Conservation (phyloP, 2,329 filamentous ascomycete species). For the Hysterium pulicare region DNA sequence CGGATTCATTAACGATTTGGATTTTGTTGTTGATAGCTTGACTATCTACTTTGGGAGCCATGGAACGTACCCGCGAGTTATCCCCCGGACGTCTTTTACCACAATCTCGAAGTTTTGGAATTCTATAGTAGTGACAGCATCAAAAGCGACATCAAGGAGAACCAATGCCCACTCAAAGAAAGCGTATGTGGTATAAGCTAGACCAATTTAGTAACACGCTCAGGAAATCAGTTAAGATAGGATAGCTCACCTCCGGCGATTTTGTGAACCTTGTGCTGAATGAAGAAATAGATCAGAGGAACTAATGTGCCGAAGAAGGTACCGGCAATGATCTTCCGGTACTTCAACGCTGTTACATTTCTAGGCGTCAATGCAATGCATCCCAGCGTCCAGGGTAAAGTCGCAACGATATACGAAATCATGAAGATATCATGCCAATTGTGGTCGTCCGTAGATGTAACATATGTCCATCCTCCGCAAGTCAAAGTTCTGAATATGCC, state of each 20-base stretch:
- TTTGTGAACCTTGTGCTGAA: conserved; percentile 96
- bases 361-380: conserved; percentile 84
- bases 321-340: conserved; percentile 78
- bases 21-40: conserved; percentile 36
- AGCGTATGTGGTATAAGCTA: conserved; percentile 94
- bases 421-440: conserved; percentile 99
- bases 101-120: conserved; percentile 86
- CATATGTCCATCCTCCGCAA: conserved; percentile 97
- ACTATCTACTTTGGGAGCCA: conserved; percentile 85
- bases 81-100: conserved; percentile 82
- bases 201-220: conserved; percentile 18
- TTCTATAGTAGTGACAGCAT: conserved; percentile 89
- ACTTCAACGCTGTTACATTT: conserved; percentile 78
- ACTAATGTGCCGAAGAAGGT: conserved; percentile 89
- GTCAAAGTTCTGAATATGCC: conserved; percentile 87
- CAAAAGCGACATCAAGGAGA: conserved; percentile 92
- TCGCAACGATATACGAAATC: conserved; percentile 95
- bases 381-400: conserved; percentile 90
- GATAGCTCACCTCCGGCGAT: conserved; percentile 76
- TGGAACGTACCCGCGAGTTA: conserved; percentile 97
- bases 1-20: conserved; percentile 28
- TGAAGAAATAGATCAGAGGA: conserved; percentile 92
- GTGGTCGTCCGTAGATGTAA: conserved; percentile 97
- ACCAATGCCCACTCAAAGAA: conserved; percentile 98
- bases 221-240: not conserved